phyloP scores from a whole-genome alignment of 768 basidiomycete genomes.

The Favolaschia claudopus region DNA sequence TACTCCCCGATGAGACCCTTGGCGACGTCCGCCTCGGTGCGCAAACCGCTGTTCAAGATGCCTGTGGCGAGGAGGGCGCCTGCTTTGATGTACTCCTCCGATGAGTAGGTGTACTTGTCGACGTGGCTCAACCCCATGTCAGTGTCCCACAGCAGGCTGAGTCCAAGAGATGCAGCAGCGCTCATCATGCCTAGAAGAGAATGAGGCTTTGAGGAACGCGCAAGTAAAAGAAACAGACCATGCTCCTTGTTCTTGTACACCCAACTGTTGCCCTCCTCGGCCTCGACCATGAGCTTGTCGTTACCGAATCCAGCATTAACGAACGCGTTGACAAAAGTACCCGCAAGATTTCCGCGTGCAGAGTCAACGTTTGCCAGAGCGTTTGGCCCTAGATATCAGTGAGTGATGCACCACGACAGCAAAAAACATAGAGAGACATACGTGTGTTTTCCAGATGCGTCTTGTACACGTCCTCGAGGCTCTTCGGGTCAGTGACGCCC shows the following conservation, averaged over 20 bases:
- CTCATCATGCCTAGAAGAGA: slow-evolving; percentile 83
- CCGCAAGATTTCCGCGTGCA: slow-evolving; percentile 92
- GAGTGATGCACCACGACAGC: slow-evolving; percentile 2
- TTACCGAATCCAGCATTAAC: slow-evolving; percentile 99
- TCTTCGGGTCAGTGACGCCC: slow-evolving; percentile 88
- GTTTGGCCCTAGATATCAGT: slow-evolving; percentile 56
- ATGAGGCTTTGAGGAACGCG: not conserved
- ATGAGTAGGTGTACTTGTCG: slow-evolving; percentile 96
- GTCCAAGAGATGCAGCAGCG: slow-evolving; percentile 92
- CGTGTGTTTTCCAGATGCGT: slow-evolving; percentile 92
- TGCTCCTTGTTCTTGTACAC: slow-evolving; percentile 99
- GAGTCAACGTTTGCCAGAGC: slow-evolving; percentile 86
- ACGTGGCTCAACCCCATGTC: slow-evolving; percentile 93
- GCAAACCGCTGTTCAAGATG: slow-evolving; percentile 86
- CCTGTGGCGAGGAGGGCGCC: slow-evolving; percentile 96
- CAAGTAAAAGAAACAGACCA: slow-evolving; percentile 53
- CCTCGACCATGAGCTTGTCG: slow-evolving; percentile 97
- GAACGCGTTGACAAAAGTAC: slow-evolving; percentile 98
- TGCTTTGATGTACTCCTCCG: slow-evolving; percentile 97
- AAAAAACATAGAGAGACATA: slow-evolving; percentile 38
- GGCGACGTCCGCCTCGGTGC: slow-evolving; percentile 93
- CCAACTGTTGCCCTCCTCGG: slow-evolving; percentile 96
- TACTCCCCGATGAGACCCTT: slow-evolving; percentile 91
- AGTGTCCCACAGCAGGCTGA: slow-evolving; percentile 95
- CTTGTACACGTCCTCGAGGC: slow-evolving; percentile 97